Conservation (phyloP, 495 filamentous ascomycete species). For the Aspergillus nanangensis region DNA sequence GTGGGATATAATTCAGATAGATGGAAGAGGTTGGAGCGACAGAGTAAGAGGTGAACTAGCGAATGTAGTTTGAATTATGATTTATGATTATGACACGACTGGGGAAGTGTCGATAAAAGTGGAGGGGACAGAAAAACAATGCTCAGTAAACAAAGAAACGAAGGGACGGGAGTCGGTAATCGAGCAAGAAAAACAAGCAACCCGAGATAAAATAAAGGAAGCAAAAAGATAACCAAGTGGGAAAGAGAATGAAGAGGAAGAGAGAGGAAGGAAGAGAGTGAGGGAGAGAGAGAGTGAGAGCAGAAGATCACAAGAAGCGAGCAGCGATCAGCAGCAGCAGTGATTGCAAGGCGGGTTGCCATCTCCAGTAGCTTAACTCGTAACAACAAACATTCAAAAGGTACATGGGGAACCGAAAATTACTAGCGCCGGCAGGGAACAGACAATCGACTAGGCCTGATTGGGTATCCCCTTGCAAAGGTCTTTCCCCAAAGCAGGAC, state of each 20-base stretch:
- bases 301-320: neutral
- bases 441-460: too few relatives aligned
- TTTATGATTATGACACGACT: too few relatives aligned
- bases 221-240: neutral
- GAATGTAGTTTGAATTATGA: too few relatives aligned
- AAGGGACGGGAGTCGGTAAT: too few relatives aligned
- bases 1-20: neutral
- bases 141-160: too few relatives aligned
- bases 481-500: too few relatives aligned
- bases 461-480: too few relatives aligned
- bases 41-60: too few relatives aligned
- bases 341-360: neutral
- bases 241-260: neutral
- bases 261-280: neutral
- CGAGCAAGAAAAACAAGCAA: too few relatives aligned
- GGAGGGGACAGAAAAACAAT: too few relatives aligned
- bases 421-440: too few relatives aligned
- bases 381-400: neutral
- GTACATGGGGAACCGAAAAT: constrained; percentile 2
- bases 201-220: neutral
- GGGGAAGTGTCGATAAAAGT: too few relatives aligned
- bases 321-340: neutral
- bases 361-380: constrained; percentile 3
- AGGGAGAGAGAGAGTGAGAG: neutral
- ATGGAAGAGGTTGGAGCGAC: neutral